Evolutionary conservation across 306 rosid species (phyloP).

Genomic region (Gillenia trifoliata): DNA sequence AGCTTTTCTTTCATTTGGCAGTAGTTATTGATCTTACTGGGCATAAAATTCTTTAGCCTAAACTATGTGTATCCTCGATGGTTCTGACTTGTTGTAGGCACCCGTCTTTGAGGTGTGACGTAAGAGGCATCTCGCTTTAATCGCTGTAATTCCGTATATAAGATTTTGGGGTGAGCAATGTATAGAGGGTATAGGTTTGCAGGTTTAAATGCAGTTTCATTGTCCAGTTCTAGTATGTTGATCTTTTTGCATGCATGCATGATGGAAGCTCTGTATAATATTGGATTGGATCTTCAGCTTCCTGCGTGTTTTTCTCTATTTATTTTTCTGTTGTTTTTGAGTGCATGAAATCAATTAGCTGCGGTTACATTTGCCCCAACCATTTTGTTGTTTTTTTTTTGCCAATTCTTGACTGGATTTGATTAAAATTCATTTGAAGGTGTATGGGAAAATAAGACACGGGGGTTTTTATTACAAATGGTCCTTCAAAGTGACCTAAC

Average conservation of each 20-base stretch:
- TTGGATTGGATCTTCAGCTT: neutral
- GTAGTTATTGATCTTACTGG: conserved; percentile 1
- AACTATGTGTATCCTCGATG: conserved; percentile 2
- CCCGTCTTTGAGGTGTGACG: conserved; percentile 8
- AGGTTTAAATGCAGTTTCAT: conserved; percentile 7
- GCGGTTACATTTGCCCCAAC: neutral
- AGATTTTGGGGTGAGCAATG: conserved; percentile 29
- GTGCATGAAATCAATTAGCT: neutral
- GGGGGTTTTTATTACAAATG: no score
- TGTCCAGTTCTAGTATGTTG: neutral
- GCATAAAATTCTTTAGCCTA: neutral
- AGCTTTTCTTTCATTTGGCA: conserved; percentile 1
- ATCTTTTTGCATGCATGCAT: neutral
- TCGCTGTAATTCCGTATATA: conserved; percentile 26
- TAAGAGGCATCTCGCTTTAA: conserved; percentile 10
- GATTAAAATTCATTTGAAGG: neutral
- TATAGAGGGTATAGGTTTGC: conserved; percentile 30
- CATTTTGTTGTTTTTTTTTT: neutral
- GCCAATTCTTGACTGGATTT: neutral
- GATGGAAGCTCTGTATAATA: neutral
- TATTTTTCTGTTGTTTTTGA: neutral
- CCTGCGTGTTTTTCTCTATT: neutral
- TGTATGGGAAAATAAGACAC: neutral
- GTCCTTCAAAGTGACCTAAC: no score
- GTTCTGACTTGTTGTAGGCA: neutral